Evolutionary conservation across 805 yeast species (phyloP).

Genomic region (Yarrowia sp.): DNA sequence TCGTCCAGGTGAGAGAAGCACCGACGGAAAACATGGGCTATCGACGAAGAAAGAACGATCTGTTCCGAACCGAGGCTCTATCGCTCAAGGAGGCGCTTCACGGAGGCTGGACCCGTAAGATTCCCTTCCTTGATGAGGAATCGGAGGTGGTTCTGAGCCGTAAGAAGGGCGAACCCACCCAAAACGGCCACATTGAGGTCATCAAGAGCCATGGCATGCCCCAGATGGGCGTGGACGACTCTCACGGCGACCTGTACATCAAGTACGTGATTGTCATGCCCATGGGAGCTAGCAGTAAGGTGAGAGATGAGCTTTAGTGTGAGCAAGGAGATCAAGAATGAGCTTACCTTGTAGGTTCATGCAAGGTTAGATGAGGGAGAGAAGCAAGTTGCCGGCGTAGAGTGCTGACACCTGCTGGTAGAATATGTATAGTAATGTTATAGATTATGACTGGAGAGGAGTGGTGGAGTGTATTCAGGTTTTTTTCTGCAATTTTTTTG

Average conservation of each 20-base stretch:
- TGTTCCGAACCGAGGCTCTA: constrained; percentile 83
- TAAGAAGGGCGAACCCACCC: constrained; percentile 58
- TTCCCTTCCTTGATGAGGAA: constrained; percentile 70
- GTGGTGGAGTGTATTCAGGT: background rate
- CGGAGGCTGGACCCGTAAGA: constrained; percentile 82
- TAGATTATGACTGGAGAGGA: constrained; percentile 4
- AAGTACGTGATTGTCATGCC: constrained; percentile 53
- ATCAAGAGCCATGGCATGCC: constrained; percentile 91
- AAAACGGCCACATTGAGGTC: constrained; percentile 74
- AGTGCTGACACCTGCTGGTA: constrained; percentile 6
- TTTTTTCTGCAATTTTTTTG: no score
- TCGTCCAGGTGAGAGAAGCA: constrained; percentile 66
- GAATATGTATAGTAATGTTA: constrained; percentile 21
- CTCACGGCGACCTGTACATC: constrained; percentile 57
- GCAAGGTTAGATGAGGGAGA: background rate
- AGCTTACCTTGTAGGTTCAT: constrained; percentile 27
- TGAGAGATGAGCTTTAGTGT: constrained; percentile 28
- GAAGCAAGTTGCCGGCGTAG: background rate
- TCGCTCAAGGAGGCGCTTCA: constrained; percentile 70
- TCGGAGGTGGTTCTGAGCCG: constrained; percentile 60
- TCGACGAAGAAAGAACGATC: constrained; percentile 74
- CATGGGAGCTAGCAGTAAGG: constrained; percentile 40
- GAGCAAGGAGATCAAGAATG: background rate
- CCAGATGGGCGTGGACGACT: constrained; percentile 54
- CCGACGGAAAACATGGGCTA: constrained; percentile 72